Evolutionary conservation across 2,329 filamentous ascomycete species (phyloP), one percentile per base, ranked within the genome.

Genomic region (Aureobasidium subglaciale): DNA sequence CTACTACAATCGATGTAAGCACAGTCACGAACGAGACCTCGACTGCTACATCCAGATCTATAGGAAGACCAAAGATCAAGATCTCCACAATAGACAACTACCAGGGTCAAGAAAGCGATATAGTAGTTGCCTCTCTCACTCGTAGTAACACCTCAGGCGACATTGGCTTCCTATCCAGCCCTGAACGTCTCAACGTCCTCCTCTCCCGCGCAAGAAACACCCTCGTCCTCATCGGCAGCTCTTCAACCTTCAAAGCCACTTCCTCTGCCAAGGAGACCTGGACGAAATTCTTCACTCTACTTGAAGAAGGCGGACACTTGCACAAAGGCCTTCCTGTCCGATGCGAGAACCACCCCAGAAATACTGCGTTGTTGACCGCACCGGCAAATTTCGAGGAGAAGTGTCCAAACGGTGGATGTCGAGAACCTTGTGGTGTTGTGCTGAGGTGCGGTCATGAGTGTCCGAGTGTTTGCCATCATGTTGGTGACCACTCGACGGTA

Each of bases 21-120:
- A 27, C n/a, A 25, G 38, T 1, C 5, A 25, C 4, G 13, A 10
- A n/a, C n/a, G n/a, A n/a, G n/a, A n/a, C n/a, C n/a, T n/a, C n/a
- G n/a, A n/a, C n/a, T n/a, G n/a, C n/a, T n/a, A n/a, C n/a, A 43
- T 43, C 24, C 40, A 43, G 8, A 43, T 43, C 11, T 15, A 15
- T 15, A 40, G 2, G 4, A 20, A 9, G 16, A 40, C 37, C 37
- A 7, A 40, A 40, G 37, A 40, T 40, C 8, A n/a, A 22, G 15
- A 22, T 40, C n/a, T n/a, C n/a, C 15, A 49, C n/a, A 30, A 29
- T 37, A 50, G 66, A 69, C 61, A 90, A 90, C 60, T 90, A 88
- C 55, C 86, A 91, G 62, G 87, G 87, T 0, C 86, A 91, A 63
- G 86, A 91, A 63, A 83, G 82, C 1, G 84, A 87, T 50, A 72